phyloP scores from a whole-genome alignment of 1,284 basidiomycete species.

The Phellinidium pouzarii region DNA sequence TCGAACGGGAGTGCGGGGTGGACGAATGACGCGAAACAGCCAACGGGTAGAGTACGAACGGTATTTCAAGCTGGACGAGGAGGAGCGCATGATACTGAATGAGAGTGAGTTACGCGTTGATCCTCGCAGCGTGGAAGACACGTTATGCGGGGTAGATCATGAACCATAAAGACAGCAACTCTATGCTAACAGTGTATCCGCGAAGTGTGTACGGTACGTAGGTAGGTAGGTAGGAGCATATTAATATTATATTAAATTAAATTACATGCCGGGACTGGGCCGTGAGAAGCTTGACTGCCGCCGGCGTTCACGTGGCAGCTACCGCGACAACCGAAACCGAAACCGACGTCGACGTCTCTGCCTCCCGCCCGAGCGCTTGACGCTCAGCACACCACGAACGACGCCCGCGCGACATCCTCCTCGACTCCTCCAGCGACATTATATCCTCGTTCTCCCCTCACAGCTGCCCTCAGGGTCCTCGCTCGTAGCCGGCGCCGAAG shows the following conservation, averaged over 20 bases:
- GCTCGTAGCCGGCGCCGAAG: slow-evolving; percentile 16
- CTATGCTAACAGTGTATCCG: too few species aligned
- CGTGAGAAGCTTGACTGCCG: neutral
- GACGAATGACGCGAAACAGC: slow-evolving; percentile 54
- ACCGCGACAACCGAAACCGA: neutral
- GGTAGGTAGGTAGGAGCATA: too few species aligned
- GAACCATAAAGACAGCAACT: neutral
- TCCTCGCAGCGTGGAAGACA: slow-evolving; percentile 25
- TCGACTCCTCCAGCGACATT: too few species aligned
- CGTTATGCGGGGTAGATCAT: slow-evolving; percentile 13
- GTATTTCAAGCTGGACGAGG: slow-evolving; percentile 35
- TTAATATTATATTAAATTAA: too few species aligned
- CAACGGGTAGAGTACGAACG: slow-evolving; percentile 35
- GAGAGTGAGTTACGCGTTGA: slow-evolving; percentile 19
- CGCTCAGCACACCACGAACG: neutral
- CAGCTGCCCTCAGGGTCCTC: slow-evolving; percentile 1
- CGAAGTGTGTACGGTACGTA: too few species aligned
- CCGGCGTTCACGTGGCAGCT: neutral
- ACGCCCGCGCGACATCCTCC: neutral
- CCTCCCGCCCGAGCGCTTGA: neutral
- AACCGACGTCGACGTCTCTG: neutral
- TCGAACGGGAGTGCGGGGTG: slow-evolving; percentile 24
- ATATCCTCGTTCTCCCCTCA: too few species aligned
- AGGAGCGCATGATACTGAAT: slow-evolving; percentile 30
- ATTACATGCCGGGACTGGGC: neutral